Base-by-base conservation (phyloP, 768 basidiomycete species). In the Podaxis sp. region DNA sequence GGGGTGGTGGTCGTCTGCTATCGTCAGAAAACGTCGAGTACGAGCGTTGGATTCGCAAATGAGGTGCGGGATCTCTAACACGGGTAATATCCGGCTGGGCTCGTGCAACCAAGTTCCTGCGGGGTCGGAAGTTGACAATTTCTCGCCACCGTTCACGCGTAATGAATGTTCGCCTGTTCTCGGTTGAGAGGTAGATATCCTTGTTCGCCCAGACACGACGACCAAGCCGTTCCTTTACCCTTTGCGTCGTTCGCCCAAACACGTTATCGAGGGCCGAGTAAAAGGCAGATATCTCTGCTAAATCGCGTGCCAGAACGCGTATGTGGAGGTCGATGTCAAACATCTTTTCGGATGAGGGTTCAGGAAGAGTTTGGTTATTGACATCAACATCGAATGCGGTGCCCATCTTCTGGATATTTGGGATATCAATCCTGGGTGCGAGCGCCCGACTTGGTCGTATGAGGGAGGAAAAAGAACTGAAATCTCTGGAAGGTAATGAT, bases 171-270 rank as follows among this genome's bases (percentile, higher is more conserved):
- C 79, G 65, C 28, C n/a, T 35, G 36, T 65, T 55, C 2, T 70
- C 66, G 6, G 69, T 69, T 7, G 61, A 56, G 13, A 91, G 57
- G 66, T 80, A 92, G 2, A 93, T 64, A 57, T 84, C 73, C 69
- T 82, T 84, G 35, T 70, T 76, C 4, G 64, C 69, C 89, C 89
- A 91, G 0, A 92, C 82, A 10, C 91, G 84, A n/a, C 91, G 83
- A 7, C 89, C 89, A n/a, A 91, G 72, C 32, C 83, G 78, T 72
- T 92, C 89, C 72, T 90, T 90, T n/a, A 84, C 59, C 16, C 90
- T 82, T 63, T 87, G 82, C 2, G 76, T 74, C 16, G 76, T 82
- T 9, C 88, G 82, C 4, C 74, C 79, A 5, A 83, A 63, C 2
- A 80, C 72, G n/a, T 73, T 71, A 11, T 70, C 69, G 11, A 85